Evolutionary conservation across 305 asterid species (phyloP).

Genomic region (Withania somnifera): DNA sequence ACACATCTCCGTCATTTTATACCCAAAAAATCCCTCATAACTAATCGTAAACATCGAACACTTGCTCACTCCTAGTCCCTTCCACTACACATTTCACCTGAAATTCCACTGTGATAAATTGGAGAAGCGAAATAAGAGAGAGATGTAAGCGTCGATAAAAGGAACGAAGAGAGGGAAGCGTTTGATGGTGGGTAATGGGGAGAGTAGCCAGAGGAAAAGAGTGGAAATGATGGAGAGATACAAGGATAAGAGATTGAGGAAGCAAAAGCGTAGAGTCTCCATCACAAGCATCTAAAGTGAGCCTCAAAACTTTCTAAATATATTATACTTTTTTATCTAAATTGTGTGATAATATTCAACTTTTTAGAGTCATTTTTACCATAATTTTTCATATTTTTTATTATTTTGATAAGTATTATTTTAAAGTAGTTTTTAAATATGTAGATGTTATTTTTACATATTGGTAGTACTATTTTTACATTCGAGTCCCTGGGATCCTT

Average conservation of each 20-base stretch:
- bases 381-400: no score
- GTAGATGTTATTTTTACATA: no score
- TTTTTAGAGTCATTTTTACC: no score
- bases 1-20: slow-evolving; percentile 44
- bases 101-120: slow-evolving; percentile 34
- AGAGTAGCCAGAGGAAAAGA: slow-evolving; percentile 3
- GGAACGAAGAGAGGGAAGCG: slow-evolving; percentile 34
- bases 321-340: no score
- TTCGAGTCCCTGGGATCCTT: no score
- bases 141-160: slow-evolving; percentile 29
- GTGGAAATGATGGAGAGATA: slow-evolving; percentile 24
- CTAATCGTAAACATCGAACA: slow-evolving; percentile 56
- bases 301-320: no score
- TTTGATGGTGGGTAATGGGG: slow-evolving; percentile 21
- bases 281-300: no score
- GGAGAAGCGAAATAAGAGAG: slow-evolving; percentile 46
- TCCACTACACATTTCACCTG: slow-evolving; percentile 49
- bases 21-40: slow-evolving; percentile 57
- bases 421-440: no score
- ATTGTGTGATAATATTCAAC: no score
- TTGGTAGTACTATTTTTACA: no score
- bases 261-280: slow-evolving; percentile 27
- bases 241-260: slow-evolving; percentile 29
- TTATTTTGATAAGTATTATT: no score
- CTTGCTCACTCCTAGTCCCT: slow-evolving; percentile 39